Percentiles rank a stretch among this genome's conserved stretches.
These are phyloP conservation scores for Trametes versicolor DNA, from an alignment of 1,284 basidiomycete species.

Conservation along the genomic window DNA sequence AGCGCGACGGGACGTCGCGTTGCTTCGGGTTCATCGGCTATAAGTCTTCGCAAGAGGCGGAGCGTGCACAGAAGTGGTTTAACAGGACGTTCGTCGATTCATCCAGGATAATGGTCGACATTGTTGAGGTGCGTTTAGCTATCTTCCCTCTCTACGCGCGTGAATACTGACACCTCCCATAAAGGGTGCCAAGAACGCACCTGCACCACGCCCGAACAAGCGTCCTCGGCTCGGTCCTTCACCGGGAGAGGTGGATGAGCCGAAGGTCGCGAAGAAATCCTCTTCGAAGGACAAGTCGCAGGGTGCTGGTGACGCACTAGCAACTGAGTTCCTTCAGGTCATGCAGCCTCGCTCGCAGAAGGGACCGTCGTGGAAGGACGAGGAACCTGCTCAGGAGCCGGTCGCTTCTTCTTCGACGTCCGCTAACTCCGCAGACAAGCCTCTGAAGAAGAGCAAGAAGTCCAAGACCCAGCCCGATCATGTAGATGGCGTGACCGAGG, in stretches of 20 bases:
- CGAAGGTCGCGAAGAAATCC: slow-evolving; percentile 28
- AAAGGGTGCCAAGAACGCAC: slow-evolving; percentile 77
- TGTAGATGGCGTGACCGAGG: slow-evolving; percentile 3
- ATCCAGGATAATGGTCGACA: slow-evolving; percentile 77
- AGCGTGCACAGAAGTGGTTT: slow-evolving; percentile 84
- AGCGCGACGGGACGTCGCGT: slow-evolving; percentile 82
- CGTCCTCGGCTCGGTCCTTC: slow-evolving; percentile 63
- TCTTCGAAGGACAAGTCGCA: slow-evolving; percentile 37
- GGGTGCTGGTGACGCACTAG: slow-evolving; percentile 46
- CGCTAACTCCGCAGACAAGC: slow-evolving; percentile 20
- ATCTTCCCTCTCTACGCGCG: background rate
- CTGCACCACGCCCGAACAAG: slow-evolving; percentile 73
- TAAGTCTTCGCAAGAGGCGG: slow-evolving; percentile 83
- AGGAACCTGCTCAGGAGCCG: slow-evolving; percentile 40
- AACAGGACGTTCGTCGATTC: slow-evolving; percentile 86
- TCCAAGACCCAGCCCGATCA: slow-evolving; percentile 24
- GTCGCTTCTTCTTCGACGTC: slow-evolving; percentile 15
- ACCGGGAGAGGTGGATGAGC: slow-evolving; percentile 40
- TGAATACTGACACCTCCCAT: background rate
- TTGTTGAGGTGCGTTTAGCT: slow-evolving; percentile 77
- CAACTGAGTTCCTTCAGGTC: slow-evolving; percentile 66
- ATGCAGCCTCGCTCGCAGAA: slow-evolving; percentile 70
- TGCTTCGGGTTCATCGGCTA: slow-evolving; percentile 95
- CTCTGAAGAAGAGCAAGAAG: slow-evolving; percentile 43
- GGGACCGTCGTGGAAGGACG: slow-evolving; percentile 76